A percentile compares a stretch with the other conserved stretches of the same genome.
Conservation (phyloP, 306 rosid species). For the Inga laurina region DNA sequence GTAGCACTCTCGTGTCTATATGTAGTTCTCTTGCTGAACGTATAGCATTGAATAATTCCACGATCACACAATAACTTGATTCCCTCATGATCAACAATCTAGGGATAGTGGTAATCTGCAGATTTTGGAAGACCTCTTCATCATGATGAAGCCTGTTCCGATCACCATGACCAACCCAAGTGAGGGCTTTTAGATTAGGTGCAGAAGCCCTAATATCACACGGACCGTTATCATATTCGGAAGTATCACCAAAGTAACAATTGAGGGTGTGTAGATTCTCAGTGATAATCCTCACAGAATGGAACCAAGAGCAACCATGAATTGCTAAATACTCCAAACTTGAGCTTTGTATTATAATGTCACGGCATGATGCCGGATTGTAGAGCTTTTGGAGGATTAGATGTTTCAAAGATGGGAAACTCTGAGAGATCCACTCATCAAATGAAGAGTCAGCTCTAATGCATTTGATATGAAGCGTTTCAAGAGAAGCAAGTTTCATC, state of each 20-base stretch:
- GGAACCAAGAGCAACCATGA: neutral
- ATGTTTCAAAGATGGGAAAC: neutral
- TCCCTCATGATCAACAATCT: neutral
- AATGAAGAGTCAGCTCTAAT: neutral
- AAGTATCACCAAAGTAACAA: no score
- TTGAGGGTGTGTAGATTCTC: neutral
- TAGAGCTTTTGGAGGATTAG: neutral
- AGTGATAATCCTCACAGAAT: neutral
- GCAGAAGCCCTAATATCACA: neutral
- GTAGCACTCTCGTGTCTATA: neutral
- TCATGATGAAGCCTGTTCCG: neutral
- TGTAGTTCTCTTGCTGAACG: neutral
- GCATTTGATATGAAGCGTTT: neutral
- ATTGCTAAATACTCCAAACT: neutral
- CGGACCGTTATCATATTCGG: no score
- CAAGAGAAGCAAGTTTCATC: neutral
- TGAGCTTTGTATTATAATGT: neutral
- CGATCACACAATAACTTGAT: neutral
- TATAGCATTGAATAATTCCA: neutral
- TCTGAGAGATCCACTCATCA: neutral
- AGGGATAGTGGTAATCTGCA: neutral
- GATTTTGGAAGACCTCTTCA: neutral
- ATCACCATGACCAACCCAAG: neutral
- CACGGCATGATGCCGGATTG: fast-evolving
- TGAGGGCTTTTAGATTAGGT: neutral